Conservation (phyloP, 805 yeast species). For the Saturnispora besseyi region DNA sequence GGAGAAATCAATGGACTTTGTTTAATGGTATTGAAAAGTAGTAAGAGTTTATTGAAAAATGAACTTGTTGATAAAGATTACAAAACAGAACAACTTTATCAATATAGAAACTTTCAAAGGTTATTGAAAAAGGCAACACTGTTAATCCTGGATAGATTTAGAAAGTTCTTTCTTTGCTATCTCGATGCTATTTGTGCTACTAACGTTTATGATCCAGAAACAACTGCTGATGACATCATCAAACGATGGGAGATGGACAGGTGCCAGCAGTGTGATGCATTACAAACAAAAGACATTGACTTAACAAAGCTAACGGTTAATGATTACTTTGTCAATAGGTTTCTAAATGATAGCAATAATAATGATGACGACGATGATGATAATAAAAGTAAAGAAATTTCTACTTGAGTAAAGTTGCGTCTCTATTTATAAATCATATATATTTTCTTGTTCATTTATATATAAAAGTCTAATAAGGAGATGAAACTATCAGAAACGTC, state of each 20-base stretch:
- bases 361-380: not conserved
- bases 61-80: not conserved
- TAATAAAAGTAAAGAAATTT: not conserved
- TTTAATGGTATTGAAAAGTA: slow-evolving; percentile 1
- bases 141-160: not conserved
- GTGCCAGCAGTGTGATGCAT: not conserved
- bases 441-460: not conserved
- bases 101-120: slow-evolving; percentile 1
- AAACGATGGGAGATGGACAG: not conserved
- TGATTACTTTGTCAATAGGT: not conserved
- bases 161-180: not conserved
- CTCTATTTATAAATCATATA: not conserved
- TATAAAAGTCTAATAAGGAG: not conserved
- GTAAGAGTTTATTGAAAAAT: slow-evolving; percentile 2
- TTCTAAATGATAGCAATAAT: not conserved
- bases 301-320: not conserved
- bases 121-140: slow-evolving; percentile 2
- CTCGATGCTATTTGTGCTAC: not conserved
- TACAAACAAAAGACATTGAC: not conserved
- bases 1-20: slow-evolving; percentile 7
- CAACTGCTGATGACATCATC: not conserved
- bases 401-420: not conserved
- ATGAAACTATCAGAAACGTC: slow-evolving; percentile 8
- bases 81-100: slow-evolving; percentile 2
- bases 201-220: not conserved